Evolutionary conservation across 1,284 basidiomycete species (phyloP).

Genomic region (Cryptococcus sp.): DNA sequence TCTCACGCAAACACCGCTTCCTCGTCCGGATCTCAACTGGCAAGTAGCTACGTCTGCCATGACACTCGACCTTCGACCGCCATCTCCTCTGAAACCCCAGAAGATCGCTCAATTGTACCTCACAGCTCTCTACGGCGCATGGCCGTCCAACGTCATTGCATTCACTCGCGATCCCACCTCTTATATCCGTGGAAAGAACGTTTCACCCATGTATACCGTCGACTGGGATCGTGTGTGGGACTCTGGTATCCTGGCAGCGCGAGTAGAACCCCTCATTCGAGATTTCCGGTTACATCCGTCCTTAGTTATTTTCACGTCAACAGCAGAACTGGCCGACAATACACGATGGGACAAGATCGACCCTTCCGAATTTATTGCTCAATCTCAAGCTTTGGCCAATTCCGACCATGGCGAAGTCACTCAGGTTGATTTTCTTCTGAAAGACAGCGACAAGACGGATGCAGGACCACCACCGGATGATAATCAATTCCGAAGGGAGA

Average conservation of each 20-base stretch:
- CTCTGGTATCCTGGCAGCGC: slow-evolving; percentile 30
- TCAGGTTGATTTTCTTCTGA: slow-evolving; percentile 13
- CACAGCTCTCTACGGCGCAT: slow-evolving; percentile 42
- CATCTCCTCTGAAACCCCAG: slow-evolving; percentile 23
- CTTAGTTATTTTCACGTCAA: slow-evolving; percentile 44
- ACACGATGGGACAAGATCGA: slow-evolving; percentile 48
- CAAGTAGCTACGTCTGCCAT: slow-evolving; percentile 21
- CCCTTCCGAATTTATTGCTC: slow-evolving; percentile 42
- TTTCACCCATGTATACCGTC: slow-evolving; percentile 37
- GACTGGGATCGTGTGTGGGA: slow-evolving; percentile 46
- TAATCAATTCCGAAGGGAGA: slow-evolving; percentile 29
- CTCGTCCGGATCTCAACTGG: slow-evolving; percentile 29
- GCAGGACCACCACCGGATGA: slow-evolving; percentile 7
- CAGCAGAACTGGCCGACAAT: slow-evolving; percentile 43
- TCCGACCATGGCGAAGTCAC: slow-evolving; percentile 31
- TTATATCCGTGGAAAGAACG: slow-evolving; percentile 37
- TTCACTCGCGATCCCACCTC: slow-evolving; percentile 44
- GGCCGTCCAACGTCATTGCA: slow-evolving; percentile 51
- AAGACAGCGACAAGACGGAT: slow-evolving; percentile 8
- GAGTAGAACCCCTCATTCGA: slow-evolving; percentile 38
- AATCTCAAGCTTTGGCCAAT: slow-evolving; percentile 42
- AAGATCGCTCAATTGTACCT: slow-evolving; percentile 37
- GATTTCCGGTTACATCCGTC: slow-evolving; percentile 48
- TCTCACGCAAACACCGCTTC: slow-evolving; percentile 34
- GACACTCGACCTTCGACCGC: slow-evolving; percentile 16